A percentile compares a stretch with the other conserved stretches of the same genome.
Conservation (phyloP, 257 asterid species). For the Agastache rugosa region DNA sequence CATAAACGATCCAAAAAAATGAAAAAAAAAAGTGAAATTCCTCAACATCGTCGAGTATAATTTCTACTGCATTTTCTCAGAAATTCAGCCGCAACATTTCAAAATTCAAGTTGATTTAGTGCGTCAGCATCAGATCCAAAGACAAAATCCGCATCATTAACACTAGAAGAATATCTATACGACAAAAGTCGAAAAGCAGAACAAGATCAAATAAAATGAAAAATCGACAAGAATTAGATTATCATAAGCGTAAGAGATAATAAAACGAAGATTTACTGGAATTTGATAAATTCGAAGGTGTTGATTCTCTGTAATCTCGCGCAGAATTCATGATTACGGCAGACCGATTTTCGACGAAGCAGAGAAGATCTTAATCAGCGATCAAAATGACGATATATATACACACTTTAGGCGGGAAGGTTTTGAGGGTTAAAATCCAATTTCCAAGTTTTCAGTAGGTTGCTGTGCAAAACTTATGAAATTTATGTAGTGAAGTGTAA, state of each 20-base stretch:
- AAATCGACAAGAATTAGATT: background rate
- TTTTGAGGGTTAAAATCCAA: background rate
- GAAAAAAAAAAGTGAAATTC: background rate
- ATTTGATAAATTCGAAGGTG: constrained; percentile 47
- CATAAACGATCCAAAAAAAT: constrained; percentile 4
- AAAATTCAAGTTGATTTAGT: constrained; percentile 20
- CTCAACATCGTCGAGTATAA: constrained; percentile 1
- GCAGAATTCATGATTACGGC: constrained; percentile 40
- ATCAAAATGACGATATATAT: background rate
- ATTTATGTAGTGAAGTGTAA: background rate
- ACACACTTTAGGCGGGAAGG: constrained; percentile 31
- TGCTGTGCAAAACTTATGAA: background rate
- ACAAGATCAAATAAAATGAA: background rate
- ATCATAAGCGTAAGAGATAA: background rate
- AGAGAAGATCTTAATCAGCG: background rate
- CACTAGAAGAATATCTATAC: background rate
- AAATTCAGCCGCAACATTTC: constrained; percentile 4
- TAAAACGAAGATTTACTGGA: constrained; percentile 36
- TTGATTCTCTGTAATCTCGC: constrained; percentile 48
- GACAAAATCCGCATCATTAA: background rate
- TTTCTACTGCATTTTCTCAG: constrained; percentile 2
- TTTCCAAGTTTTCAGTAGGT: constrained; percentile 1
- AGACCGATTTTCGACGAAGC: constrained; percentile 25
- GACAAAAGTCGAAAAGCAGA: background rate
- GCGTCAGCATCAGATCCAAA: background rate